Evolutionary conservation across 345 rosid genomes (phyloP), one percentile per base, ranked within the genome.

Genomic region (Hibiscus tridactylites): DNA sequence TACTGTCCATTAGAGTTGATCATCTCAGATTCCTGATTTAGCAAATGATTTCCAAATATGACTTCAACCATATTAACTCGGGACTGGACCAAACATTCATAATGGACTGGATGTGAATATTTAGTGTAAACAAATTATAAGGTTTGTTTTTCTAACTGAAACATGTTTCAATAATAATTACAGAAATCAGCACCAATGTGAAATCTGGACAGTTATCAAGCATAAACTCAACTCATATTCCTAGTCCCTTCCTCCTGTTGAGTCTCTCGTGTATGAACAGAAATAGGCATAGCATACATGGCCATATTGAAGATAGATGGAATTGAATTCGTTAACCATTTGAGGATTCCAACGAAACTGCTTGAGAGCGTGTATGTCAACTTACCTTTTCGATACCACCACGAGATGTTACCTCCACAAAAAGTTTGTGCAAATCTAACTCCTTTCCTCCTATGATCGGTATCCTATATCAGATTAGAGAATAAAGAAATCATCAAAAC

Each of bases 381-480:
- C 49, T 44, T 84, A 91, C 99, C 98, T 92, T 96, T 75, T 83
- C 90, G 72, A 96, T 82, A 39, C 99, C 99, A 59, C 99, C 99
- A 7, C 97, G 95, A 74, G 96, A 72, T 19, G 99, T 96, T 68
- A 96, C 99, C 81, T 96, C 99, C 19, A 89, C 76, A 71, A 96
- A 96, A 73, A 96, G 97, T 61, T 79, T 83, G 79, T 96, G 97
- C 88, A 96, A 83, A 74, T 96, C 94, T 65, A 96, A 83, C 59
- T 91, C 96, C 79, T 78, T 88, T 39, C 99, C 98, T 35, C 97
- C 99, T 65, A 96, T 91, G 17, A 90, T 88, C 0, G 99, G 99
- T 10, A 89, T 88, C 98, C 99, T 96, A 66, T 69, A 75, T 46
- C 61, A 52, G 21, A 60, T 21, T 15, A 49, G 17, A 56, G 65